Evolutionary conservation across 2,329 filamentous ascomycete species (phyloP).

Genomic region (Colletotrichum paranaense): DNA sequence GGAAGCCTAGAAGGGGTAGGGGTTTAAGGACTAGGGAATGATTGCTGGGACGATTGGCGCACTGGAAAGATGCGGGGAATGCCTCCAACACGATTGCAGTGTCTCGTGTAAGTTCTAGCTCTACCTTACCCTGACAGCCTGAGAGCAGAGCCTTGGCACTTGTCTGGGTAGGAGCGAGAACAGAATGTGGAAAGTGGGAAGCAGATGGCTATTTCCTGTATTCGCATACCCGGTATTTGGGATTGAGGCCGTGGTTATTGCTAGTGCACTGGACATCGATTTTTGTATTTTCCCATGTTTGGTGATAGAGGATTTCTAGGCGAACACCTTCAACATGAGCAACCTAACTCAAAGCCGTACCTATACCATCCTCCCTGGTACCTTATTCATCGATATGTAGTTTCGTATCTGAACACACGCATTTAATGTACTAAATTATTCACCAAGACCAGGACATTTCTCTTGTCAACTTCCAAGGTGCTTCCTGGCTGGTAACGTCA

Average conservation of each 20-base stretch:
- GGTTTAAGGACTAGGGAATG: constrained; percentile 12
- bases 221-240: background rate
- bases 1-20: background rate
- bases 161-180: background rate
- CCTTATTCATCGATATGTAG: background rate
- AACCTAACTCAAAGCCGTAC: background rate
- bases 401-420: background rate
- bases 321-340: background rate
- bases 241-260: background rate
- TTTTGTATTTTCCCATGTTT: background rate
- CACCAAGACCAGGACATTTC: background rate
- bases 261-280: background rate
- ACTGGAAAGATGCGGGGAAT: constrained; percentile 21
- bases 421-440: background rate
- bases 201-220: too few relatives aligned
- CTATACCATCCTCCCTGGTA: background rate
- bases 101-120: background rate
- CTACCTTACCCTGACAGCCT: background rate
- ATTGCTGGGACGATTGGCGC: constrained; percentile 22
- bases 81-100: background rate
- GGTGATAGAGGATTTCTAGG: background rate
- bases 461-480: background rate
- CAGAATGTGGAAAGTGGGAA: background rate
- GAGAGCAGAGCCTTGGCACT: background rate
- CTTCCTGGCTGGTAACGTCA: background rate